Conservation (phyloP, 2,329 filamentous ascomycete genomes). For the Tolypocladium ophioglossoides region DNA sequence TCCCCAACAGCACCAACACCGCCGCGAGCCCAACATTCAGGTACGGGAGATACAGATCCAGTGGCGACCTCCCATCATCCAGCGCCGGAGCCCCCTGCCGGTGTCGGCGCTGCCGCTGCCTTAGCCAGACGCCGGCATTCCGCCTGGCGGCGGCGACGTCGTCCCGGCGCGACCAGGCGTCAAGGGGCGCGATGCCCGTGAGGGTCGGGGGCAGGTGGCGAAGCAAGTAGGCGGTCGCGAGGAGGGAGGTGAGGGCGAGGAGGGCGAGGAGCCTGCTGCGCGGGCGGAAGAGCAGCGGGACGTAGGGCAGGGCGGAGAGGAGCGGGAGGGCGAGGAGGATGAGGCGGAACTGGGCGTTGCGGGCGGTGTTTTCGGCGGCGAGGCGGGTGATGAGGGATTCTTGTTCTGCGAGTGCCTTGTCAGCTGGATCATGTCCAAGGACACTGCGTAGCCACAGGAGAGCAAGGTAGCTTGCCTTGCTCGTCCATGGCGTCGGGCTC, state of each 20-base stretch:
- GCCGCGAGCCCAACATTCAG: conserved; percentile 48
- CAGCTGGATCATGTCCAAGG: no score
- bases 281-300: conserved; percentile 23
- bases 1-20: conserved; percentile 37
- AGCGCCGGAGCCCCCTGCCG: conserved; percentile 7
- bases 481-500: conserved; percentile 60
- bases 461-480: conserved; percentile 41
- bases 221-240: conserved; percentile 51
- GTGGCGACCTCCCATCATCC: conserved; percentile 25
- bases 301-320: conserved; percentile 43
- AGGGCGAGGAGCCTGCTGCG: conserved; percentile 34
- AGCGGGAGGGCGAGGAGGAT: conserved; percentile 51
- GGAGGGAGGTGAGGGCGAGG: conserved; percentile 52
- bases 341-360: conserved; percentile 47
- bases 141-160: conserved; percentile 9
- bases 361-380: conserved; percentile 40
- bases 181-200: conserved; percentile 42
- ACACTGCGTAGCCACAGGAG: no score
- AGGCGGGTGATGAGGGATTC: conserved; percentile 50
- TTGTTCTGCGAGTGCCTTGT: conserved; percentile 37
- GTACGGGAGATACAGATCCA: conserved; percentile 48
- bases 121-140: conserved; percentile 1
- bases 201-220: conserved; percentile 40
- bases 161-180: conserved; percentile 26
- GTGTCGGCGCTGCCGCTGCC: conserved; percentile 4